These are phyloP conservation scores for Juncus effusus DNA, from an alignment of 176 grass and related monocot species.

Conservation along the genomic window DNA sequence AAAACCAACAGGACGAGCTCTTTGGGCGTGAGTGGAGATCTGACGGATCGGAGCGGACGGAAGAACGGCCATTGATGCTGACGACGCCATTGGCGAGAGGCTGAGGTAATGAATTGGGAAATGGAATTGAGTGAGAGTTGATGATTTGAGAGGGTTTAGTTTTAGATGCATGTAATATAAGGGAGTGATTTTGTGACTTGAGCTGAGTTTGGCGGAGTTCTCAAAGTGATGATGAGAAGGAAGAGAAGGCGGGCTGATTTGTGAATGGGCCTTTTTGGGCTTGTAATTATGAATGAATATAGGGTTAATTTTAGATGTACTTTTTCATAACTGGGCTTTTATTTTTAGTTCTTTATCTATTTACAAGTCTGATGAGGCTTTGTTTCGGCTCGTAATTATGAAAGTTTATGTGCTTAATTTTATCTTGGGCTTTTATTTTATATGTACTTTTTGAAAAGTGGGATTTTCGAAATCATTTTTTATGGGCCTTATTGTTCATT, in stretches of 20 bases:
- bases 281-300: not conserved
- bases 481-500: not conserved
- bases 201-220: slow-evolving; percentile 34
- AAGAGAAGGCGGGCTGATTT: not conserved
- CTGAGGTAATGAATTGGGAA: slow-evolving; percentile 5
- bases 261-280: not conserved
- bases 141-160: slow-evolving; percentile 7
- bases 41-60: slow-evolving; percentile 52
- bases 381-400: not conserved
- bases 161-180: not conserved
- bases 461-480: not conserved
- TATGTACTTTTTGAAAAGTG: not conserved
- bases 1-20: slow-evolving; percentile 22
- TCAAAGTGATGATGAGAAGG: not conserved
- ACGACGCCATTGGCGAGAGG: slow-evolving; percentile 38
- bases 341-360: no score
- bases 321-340: not conserved
- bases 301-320: not conserved
- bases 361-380: not conserved
- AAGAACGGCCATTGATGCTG: slow-evolving; percentile 57
- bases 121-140: not conserved
- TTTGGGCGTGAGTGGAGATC: slow-evolving; percentile 16
- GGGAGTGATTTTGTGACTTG: not conserved
- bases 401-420: no score
- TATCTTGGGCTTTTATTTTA: not conserved